Conservation (phyloP, 139 green algal species). For the Picochlorum sp. region DNA sequence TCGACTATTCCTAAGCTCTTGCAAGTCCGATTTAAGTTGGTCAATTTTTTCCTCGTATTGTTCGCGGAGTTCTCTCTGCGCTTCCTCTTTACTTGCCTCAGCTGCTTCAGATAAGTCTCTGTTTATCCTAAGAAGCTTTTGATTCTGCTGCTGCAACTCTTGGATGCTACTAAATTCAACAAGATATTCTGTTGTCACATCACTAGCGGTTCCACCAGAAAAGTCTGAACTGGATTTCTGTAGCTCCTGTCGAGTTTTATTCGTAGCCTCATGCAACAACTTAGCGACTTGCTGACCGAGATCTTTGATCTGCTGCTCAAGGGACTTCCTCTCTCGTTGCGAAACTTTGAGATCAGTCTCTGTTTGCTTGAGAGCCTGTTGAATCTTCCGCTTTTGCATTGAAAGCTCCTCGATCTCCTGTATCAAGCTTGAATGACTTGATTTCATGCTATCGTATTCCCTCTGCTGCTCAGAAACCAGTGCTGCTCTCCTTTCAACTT, state of each 20-base stretch:
- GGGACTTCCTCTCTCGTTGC: conserved; percentile 10
- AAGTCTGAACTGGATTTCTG: neutral
- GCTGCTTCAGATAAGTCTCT: conserved; percentile 26
- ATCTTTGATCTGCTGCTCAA: conserved; percentile 30
- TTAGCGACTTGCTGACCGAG: conserved; percentile 21
- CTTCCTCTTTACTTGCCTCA: conserved; percentile 12
- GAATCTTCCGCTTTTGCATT: conserved; percentile 9
- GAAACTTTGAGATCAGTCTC: conserved; percentile 1
- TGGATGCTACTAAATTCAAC: conserved; percentile 2
- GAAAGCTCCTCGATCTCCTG: conserved; percentile 13
- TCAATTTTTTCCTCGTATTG: conserved; percentile 15
- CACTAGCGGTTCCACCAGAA: conserved; percentile 10
- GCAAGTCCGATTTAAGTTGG: conserved; percentile 9
- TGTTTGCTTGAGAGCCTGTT: conserved; percentile 8
- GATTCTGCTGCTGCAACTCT: conserved; percentile 39
- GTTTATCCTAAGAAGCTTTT: conserved; percentile 30
- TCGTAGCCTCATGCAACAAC: conserved; percentile 21
- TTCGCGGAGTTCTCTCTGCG: conserved; percentile 3
- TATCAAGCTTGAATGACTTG: conserved; percentile 14
- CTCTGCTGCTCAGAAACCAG: conserved; percentile 30
- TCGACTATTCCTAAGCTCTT: conserved; percentile 8
- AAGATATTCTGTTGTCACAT: conserved; percentile 20
- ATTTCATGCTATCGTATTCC: conserved; percentile 34
- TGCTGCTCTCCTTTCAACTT: conserved; percentile 36
- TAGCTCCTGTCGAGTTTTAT: neutral